These are phyloP conservation scores for Gyromitra esculenta DNA, from an alignment of 2,329 filamentous ascomycete species.

Conservation along the genomic window DNA sequence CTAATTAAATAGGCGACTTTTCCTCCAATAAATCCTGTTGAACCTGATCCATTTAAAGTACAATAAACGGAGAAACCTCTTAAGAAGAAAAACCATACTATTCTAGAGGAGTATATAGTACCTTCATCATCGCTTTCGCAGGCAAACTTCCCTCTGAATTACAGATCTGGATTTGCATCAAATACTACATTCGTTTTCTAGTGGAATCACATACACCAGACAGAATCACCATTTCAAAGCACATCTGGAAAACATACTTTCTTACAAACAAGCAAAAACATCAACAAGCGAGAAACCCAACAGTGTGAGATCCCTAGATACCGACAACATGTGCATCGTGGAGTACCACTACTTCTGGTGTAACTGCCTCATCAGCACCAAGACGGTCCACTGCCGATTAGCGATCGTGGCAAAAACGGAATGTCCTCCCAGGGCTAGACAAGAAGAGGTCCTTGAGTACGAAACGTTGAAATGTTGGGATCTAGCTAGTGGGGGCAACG, in stretches of 20 bases:
- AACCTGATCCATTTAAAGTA: background rate
- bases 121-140: background rate
- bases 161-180: constrained; percentile 2
- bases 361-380: constrained; percentile 35
- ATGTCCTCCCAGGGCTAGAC: background rate
- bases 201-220: background rate
- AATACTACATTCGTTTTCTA: constrained; percentile 10
- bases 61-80: background rate
- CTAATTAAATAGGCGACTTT: background rate
- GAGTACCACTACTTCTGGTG: constrained; percentile 39
- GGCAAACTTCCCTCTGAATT: background rate
- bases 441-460: constrained; percentile 1
- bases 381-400: constrained; percentile 21
- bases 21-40: constrained; percentile 1
- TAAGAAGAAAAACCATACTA: background rate
- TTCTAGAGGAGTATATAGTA: constrained; percentile 8
- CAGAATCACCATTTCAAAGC: background rate
- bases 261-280: background rate
- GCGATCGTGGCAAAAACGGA: constrained; percentile 8
- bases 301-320: background rate
- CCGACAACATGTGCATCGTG: constrained; percentile 19
- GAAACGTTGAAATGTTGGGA: constrained; percentile 13
- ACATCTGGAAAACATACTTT: background rate
- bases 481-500: background rate
- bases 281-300: background rate